Percentiles rank a stretch among this genome's conserved stretches.
phyloP scores from a whole-genome alignment of 2,329 filamentous ascomycete species.

The Cladosporium cucumerinum region DNA sequence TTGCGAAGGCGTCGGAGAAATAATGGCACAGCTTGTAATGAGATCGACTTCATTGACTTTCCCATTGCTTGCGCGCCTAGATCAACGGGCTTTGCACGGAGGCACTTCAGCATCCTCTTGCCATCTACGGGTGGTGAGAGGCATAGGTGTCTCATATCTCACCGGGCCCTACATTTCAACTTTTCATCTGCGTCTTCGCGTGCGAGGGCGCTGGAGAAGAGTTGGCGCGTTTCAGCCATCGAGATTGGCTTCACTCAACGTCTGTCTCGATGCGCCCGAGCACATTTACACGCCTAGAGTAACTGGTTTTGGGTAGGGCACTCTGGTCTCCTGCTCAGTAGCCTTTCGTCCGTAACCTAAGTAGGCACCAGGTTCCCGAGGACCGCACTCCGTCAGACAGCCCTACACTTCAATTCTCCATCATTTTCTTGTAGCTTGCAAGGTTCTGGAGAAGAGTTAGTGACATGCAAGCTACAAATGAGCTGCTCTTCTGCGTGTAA shows the following conservation, averaged over 20 bases:
- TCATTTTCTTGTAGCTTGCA: neutral
- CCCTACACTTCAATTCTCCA: neutral
- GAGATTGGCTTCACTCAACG: no score
- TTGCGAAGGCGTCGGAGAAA: neutral
- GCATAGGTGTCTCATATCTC: neutral
- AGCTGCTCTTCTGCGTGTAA: neutral
- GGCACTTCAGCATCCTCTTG: neutral
- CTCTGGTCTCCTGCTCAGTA: no score
- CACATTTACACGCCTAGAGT: no score
- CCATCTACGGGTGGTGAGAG: neutral
- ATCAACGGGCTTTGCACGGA: neutral
- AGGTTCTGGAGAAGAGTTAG: neutral
- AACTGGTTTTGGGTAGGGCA: no score
- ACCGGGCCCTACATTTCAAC: no score
- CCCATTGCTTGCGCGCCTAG: neutral
- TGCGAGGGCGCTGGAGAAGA: neutral
- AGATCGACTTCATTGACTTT: neutral
- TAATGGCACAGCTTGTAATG: neutral
- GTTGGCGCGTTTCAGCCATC: neutral
- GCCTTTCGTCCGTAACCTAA: no score
- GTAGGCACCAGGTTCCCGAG: neutral
- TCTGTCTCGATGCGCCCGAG: no score
- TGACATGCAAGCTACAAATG: neutral
- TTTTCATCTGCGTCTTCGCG: conserved; percentile 2
- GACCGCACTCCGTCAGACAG: neutral